Evolutionary conservation across 495 filamentous ascomycete species (phyloP).

Genomic region (Cercophora samala): DNA sequence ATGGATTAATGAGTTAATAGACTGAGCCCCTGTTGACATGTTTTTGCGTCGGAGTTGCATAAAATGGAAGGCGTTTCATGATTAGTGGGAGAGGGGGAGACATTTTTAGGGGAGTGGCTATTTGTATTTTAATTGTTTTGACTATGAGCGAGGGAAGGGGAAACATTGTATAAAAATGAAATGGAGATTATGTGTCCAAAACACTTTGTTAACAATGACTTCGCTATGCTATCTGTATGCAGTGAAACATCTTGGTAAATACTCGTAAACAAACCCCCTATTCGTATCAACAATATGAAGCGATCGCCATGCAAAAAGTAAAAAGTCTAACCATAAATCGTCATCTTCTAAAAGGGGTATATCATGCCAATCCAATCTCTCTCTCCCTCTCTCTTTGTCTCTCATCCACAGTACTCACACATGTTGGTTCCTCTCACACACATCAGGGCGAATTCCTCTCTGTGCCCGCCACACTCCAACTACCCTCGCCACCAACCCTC

Average conservation of each 20-base stretch:
- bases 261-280: background rate
- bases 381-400: background rate
- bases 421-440: background rate
- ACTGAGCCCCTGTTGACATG: background rate
- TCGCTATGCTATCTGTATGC: background rate
- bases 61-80: background rate
- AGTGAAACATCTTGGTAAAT: background rate
- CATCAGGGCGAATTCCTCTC: slow-evolving; percentile 1
- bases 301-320: background rate
- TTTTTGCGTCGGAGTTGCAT: background rate
- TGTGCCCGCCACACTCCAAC: slow-evolving; percentile 18
- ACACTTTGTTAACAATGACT: background rate
- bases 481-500: slow-evolving; percentile 14
- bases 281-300: background rate
- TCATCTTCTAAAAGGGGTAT: slow-evolving; percentile 5
- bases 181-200: background rate
- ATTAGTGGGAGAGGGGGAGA: background rate
- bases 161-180: background rate
- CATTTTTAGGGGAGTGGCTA: background rate
- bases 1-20: background rate
- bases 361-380: slow-evolving; percentile 8
- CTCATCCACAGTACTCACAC: background rate
- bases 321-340: background rate
- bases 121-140: background rate
- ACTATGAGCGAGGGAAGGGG: background rate